Conservation (phyloP, 805 yeast species). For the Ogataea allantospora region DNA sequence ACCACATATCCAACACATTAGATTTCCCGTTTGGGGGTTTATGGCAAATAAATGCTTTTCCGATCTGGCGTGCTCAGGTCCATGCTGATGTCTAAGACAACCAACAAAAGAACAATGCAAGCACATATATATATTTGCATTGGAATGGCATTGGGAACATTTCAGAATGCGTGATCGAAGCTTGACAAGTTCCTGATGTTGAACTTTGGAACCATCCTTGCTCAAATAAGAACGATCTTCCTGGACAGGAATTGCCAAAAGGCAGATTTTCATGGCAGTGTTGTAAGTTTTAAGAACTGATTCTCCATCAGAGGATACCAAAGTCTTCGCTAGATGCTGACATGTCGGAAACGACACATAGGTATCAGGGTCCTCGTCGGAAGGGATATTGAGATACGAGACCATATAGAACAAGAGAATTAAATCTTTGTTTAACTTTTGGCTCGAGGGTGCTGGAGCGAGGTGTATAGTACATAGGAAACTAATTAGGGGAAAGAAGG, state of each 20-base stretch:
- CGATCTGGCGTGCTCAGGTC: slow-evolving; percentile 43
- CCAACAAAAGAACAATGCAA: slow-evolving; percentile 78
- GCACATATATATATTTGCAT: slow-evolving; percentile 55
- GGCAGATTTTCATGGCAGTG: slow-evolving; percentile 49
- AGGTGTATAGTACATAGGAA: slow-evolving; percentile 7
- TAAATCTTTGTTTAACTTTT: slow-evolving; percentile 4
- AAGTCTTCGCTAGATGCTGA: slow-evolving; percentile 46
- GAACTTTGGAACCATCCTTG: slow-evolving; percentile 38
- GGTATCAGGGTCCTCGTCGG: slow-evolving; percentile 20
- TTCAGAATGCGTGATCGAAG: slow-evolving; percentile 44
- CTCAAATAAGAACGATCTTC: slow-evolving; percentile 27
- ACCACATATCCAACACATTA: slow-evolving; percentile 79
- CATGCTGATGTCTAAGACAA: slow-evolving; percentile 54
- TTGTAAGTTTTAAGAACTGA: slow-evolving; percentile 49
- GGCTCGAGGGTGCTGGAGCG: slow-evolving; percentile 12
- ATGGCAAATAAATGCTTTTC: slow-evolving; percentile 59
- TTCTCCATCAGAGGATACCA: slow-evolving; percentile 48
- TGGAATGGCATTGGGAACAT: slow-evolving; percentile 50
- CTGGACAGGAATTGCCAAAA: slow-evolving; percentile 23
- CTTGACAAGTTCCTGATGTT: slow-evolving; percentile 38
- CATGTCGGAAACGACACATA: slow-evolving; percentile 44
- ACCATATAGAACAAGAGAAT: slow-evolving; percentile 12
- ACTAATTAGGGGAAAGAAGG: slow-evolving; percentile 1
- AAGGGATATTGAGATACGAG: slow-evolving; percentile 9
- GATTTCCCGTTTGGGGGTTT: slow-evolving; percentile 62